phyloP scores from a whole-genome alignment of 345 rosid genomes.

The Euclidium syriacum region DNA sequence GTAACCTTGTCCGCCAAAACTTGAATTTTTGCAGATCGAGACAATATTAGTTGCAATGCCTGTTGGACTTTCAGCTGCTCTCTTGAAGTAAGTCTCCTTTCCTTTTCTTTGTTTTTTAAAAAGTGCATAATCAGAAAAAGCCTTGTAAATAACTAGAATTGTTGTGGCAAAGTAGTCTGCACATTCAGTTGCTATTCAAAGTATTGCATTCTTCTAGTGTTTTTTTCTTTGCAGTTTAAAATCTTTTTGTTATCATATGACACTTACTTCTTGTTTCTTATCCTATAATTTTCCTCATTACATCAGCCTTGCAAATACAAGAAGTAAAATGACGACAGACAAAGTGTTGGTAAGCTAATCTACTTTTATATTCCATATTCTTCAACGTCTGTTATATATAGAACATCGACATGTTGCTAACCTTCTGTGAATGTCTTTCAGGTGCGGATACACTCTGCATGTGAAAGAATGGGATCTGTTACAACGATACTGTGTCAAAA shows the following conservation, averaged over 20 bases:
- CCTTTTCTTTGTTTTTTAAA: background rate
- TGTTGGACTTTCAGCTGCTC: conserved; percentile 89
- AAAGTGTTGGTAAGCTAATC: conserved; percentile 73
- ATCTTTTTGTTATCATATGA: background rate
- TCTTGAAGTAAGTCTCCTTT: conserved; percentile 60
- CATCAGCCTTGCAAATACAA: conserved; percentile 71
- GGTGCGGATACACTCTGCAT: conserved; percentile 85
- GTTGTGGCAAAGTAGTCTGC: background rate
- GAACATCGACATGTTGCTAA: conserved; percentile 4
- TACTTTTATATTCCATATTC: background rate
- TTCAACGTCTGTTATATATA: background rate
- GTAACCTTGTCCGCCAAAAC: conserved; percentile 18
- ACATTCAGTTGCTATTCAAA: background rate
- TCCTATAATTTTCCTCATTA: background rate
- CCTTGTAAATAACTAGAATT: background rate
- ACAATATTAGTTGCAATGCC: conserved; percentile 89
- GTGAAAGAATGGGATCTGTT: conserved; percentile 88
- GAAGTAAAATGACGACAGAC: conserved; percentile 84
- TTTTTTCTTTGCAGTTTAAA: background rate
- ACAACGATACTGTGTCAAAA: conserved; percentile 85
- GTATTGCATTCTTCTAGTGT: background rate
- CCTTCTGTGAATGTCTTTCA: conserved; percentile 28
- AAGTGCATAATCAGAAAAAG: background rate
- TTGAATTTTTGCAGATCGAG: conserved; percentile 47
- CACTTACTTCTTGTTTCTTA: conserved; percentile 9